Evolutionary conservation across 441 rosid species (phyloP), one percentile per base, ranked within the genome.

Genomic region (Heliophila coronopifolia): DNA sequence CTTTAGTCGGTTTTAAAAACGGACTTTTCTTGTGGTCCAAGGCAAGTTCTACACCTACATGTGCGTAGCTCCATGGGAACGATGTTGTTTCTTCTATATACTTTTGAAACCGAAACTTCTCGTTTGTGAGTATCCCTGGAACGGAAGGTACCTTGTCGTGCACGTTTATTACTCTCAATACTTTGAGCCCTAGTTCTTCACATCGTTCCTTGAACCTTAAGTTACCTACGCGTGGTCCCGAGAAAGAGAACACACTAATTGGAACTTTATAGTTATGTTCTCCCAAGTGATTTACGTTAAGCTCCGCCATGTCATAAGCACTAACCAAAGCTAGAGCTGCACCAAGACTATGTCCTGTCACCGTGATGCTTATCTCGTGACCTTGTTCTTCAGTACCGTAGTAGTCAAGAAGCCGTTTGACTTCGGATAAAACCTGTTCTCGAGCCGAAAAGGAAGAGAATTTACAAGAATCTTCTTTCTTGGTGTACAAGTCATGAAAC

Each of bases 21-120:
- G 92, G 94, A 4, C 92, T 82, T 45, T 72, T 69, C 24, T 50
- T 73, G n/a, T 85, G 89, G 58, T 80, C 84, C 10, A 88, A 38
- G 7, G 62, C 68, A 51, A 88, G 43, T 76, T 82, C 92, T 52
- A 72, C 89, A 10, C 97, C 97, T 1, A 80, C 84, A 18, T 88
- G 97, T 10, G 76, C 67, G 63, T 88, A 88, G 68, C 86, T 67
- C 97, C 97, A 88, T 3, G 97, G 97, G 69, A 80, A 31, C 1
- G 81, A 71, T 7, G 25, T 65, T 9, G n/a, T n/a, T n/a, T n/a
- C n/a, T n/a, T n/a, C n/a, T n/a, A n/a, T n/a, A n/a, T n/a, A n/a
- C n/a, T n/a, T n/a, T n/a, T n/a, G n/a, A n/a, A n/a, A n/a, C n/a
- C n/a, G n/a, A n/a, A n/a, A n/a, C n/a, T 52, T 46, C 69, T 88